Conservation (phyloP, 2,329 filamentous ascomycete species). For the Colletotrichum sansevieriae region DNA sequence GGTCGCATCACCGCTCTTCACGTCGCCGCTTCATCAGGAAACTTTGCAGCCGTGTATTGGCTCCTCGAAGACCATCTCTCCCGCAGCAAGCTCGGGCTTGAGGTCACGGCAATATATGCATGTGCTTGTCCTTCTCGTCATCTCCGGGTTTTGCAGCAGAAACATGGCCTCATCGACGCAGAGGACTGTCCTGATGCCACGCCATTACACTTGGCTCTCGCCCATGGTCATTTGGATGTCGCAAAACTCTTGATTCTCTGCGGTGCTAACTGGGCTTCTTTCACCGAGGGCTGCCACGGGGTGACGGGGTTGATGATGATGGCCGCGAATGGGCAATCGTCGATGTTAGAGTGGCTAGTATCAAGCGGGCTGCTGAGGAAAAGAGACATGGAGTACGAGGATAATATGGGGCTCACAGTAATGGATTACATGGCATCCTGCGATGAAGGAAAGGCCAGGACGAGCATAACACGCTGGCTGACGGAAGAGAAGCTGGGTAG, state of each 20-base stretch:
- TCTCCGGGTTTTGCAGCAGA: background rate
- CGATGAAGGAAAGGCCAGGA: background rate
- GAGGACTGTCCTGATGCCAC: conserved; percentile 22
- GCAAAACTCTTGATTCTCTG: conserved; percentile 10
- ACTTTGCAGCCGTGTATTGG: conserved; percentile 7
- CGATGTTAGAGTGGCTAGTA: conserved; percentile 3
- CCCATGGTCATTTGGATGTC: conserved; percentile 5
- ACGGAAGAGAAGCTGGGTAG: background rate
- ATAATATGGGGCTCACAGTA: conserved; percentile 3
- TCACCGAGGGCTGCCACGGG: conserved; percentile 17
- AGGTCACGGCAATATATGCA: conserved; percentile 15
- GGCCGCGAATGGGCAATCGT: background rate
- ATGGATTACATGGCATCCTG: conserved; percentile 2
- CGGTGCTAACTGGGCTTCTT: conserved; percentile 18
- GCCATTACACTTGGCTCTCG: conserved; percentile 8
- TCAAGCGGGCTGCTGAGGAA: background rate
- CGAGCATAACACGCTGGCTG: background rate
- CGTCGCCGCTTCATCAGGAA: conserved; percentile 5
- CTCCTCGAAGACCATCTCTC: conserved; percentile 9
- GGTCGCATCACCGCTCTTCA: conserved; percentile 14
- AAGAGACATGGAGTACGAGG: background rate
- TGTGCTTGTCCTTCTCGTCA: conserved; percentile 14
- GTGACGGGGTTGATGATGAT: conserved; percentile 22
- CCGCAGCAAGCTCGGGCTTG: conserved; percentile 3
- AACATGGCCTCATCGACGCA: conserved; percentile 6